These are phyloP conservation scores for Phyllosticta citribraziliensis DNA, from an alignment of 2,329 filamentous ascomycete genomes.

Conservation along the genomic window DNA sequence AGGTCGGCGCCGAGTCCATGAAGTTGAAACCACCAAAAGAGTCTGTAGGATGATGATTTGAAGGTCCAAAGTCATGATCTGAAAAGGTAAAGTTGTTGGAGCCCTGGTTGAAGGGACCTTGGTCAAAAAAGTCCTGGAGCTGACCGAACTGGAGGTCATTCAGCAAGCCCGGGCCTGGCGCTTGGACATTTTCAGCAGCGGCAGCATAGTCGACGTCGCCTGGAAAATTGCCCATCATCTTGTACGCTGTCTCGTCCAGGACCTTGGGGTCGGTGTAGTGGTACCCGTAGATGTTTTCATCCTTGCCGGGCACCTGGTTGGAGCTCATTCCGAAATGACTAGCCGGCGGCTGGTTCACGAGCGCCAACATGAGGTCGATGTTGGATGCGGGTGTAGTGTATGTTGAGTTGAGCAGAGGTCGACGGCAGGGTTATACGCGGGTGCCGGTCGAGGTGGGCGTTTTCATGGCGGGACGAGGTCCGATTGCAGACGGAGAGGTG, in stretches of 20 bases:
- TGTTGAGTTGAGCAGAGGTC: not conserved
- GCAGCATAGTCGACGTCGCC: constrained; percentile 8
- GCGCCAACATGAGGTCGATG: constrained; percentile 7
- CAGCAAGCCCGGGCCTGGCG: constrained; percentile 6
- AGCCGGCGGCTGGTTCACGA: constrained; percentile 4
- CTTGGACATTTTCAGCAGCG: constrained; percentile 6
- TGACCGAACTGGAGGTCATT: constrained; percentile 4
- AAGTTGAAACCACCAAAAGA: not conserved
- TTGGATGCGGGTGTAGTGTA: not conserved
- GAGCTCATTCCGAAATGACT: constrained; percentile 11
- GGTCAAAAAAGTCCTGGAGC: constrained; percentile 10
- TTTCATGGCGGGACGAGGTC: not conserved
- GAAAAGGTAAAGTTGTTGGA: constrained; percentile 1
- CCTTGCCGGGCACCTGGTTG: constrained; percentile 6
- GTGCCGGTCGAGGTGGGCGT: not conserved
- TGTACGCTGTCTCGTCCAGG: not conserved
- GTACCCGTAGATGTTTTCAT: constrained; percentile 7
- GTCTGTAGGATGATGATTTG: not conserved
- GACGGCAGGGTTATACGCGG: not conserved
- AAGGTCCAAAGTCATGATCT: not conserved
- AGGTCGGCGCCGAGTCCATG: not conserved
- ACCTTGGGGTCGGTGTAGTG: not conserved
- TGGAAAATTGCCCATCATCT: not conserved
- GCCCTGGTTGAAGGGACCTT: constrained; percentile 8
- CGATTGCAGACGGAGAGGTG: not conserved